These are phyloP conservation scores for Penstemon newberryi DNA, from an alignment of 257 asterid genomes.

Conservation along the genomic window DNA sequence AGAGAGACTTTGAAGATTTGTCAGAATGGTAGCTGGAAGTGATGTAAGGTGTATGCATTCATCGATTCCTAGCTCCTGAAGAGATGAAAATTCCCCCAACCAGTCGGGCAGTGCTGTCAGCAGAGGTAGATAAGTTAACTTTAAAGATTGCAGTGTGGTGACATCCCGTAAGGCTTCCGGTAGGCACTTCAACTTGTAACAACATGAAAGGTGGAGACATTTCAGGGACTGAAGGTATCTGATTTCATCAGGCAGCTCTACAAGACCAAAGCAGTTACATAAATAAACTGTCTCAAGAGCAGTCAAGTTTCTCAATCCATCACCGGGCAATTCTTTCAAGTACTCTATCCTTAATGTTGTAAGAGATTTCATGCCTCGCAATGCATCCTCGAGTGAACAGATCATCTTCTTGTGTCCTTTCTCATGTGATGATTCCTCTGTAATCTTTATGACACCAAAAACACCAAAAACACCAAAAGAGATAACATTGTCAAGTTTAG, in stretches of 20 bases:
- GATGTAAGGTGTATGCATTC: slow-evolving; percentile 22
- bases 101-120: slow-evolving; percentile 30
- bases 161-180: slow-evolving; percentile 10
- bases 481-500: slow-evolving; percentile 14
- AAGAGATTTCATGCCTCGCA: neutral
- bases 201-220: accelerated
- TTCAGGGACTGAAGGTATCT: slow-evolving; percentile 11
- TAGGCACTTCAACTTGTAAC: slow-evolving; percentile 12
- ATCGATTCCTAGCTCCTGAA: neutral
- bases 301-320: slow-evolving; percentile 3
- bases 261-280: neutral
- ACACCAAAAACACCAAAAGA: neutral
- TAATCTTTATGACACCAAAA: too few species aligned
- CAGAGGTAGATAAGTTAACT: neutral
- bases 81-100: slow-evolving; percentile 3
- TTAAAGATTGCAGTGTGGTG: neutral
- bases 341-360: neutral
- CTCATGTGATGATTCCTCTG: too few species aligned
- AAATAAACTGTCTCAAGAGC: slow-evolving; percentile 9
- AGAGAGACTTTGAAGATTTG: slow-evolving; percentile 15
- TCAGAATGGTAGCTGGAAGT: slow-evolving; percentile 29
- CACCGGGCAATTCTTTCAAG: slow-evolving; percentile 15
- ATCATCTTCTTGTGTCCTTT: neutral
- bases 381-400: neutral
- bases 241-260: neutral